Percentiles rank a stretch among this genome's conserved stretches.
phyloP scores from a whole-genome alignment of 305 asterid genomes.

The Plantago coronopus region DNA sequence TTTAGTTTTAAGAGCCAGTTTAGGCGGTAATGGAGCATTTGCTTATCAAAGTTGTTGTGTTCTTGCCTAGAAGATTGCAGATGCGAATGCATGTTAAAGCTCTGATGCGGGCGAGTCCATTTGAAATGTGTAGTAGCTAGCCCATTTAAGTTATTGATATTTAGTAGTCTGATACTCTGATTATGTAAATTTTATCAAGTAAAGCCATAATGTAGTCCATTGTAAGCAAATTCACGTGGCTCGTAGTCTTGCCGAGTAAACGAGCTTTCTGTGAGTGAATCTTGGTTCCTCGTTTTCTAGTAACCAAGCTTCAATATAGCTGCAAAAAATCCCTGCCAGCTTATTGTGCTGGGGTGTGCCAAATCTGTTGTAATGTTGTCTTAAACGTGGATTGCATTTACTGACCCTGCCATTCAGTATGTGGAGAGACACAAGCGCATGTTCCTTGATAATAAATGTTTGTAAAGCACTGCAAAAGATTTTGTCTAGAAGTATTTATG shows the following conservation, averaged over 20 bases:
- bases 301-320: no score
- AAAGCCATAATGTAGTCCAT: background rate
- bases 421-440: no score
- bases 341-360: background rate
- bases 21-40: slow-evolving; percentile 3
- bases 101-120: background rate
- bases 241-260: no score
- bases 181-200: background rate
- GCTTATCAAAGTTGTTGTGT: slow-evolving; percentile 1
- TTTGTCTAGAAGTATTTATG: no score
- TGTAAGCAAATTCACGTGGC: background rate
- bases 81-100: slow-evolving; percentile 3
- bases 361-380: background rate
- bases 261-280: no score
- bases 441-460: no score
- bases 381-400: background rate
- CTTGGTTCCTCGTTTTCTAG: no score
- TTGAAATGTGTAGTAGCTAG: background rate
- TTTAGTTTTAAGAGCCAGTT: background rate
- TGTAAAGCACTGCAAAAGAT: no score
- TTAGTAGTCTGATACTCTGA: no score
- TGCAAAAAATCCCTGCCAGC: no score
- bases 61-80: slow-evolving; percentile 9
- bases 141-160: no score
- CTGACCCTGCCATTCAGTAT: no score